Percentiles rank a stretch among this genome's conserved stretches.
Conservation (phyloP, 2,329 filamentous ascomycete species). For the Venturia carpophila region DNA sequence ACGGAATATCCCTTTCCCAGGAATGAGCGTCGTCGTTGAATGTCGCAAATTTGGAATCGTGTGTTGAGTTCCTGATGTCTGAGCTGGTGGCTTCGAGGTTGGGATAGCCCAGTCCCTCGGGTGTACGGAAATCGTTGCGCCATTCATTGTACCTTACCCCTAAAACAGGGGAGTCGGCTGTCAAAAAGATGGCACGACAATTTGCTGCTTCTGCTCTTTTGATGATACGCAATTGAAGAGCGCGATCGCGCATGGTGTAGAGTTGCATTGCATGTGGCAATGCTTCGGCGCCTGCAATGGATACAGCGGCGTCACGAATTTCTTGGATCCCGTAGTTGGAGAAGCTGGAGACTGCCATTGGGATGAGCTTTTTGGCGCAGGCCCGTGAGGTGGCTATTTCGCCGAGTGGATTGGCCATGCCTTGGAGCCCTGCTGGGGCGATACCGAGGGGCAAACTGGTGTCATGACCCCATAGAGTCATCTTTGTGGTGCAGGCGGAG, state of each 20-base stretch:
- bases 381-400: slow-evolving; percentile 58
- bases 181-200: slow-evolving; percentile 17
- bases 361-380: slow-evolving; percentile 27
- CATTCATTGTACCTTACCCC: slow-evolving; percentile 23
- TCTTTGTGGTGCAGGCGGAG: slow-evolving; percentile 2
- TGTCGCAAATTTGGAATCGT: slow-evolving; percentile 6
- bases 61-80: not conserved
- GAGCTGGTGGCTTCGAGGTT: slow-evolving; percentile 4
- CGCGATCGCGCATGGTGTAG: slow-evolving; percentile 17
- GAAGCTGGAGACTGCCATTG: slow-evolving; percentile 12
- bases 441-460: slow-evolving; percentile 50
- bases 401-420: slow-evolving; percentile 56
- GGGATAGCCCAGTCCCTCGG: not conserved
- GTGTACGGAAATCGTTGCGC: slow-evolving; percentile 27
- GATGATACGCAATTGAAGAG: slow-evolving; percentile 12
- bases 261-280: slow-evolving; percentile 9
- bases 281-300: not conserved
- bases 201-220: slow-evolving; percentile 14
- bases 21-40: slow-evolving; percentile 7
- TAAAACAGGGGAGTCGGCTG: slow-evolving; percentile 17
- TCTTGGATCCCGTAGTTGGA: slow-evolving; percentile 3
- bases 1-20: slow-evolving; percentile 30
- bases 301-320: not conserved
- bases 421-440: slow-evolving; percentile 62
- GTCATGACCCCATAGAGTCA: slow-evolving; percentile 31